Evolutionary conservation across 2,329 filamentous ascomycete species (phyloP).

Genomic region (Arthrobotrys megalospora): DNA sequence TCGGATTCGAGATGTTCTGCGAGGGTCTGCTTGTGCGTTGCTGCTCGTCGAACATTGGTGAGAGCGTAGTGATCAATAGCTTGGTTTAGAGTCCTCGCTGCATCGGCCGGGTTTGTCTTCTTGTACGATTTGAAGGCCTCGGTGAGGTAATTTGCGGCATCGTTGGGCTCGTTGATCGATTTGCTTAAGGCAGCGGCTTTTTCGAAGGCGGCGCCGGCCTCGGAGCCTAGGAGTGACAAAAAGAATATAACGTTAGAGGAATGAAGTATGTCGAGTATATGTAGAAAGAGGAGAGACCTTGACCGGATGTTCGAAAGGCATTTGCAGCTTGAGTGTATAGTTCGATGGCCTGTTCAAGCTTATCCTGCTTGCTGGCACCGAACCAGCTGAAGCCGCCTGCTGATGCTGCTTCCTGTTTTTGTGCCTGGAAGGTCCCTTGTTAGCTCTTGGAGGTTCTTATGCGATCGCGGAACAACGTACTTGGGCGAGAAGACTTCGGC

Average conservation of each 20-base stretch:
- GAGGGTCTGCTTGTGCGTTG: slow-evolving; percentile 89
- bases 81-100: slow-evolving; percentile 82
- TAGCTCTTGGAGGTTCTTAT: slow-evolving; percentile 54
- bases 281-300: slow-evolving; percentile 72
- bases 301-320: slow-evolving; percentile 88
- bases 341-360: slow-evolving; percentile 90
- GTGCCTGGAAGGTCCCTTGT: slow-evolving; percentile 75
- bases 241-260: neutral
- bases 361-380: slow-evolving; percentile 82
- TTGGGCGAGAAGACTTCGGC: slow-evolving; percentile 64
- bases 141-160: slow-evolving; percentile 87
- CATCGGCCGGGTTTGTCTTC: slow-evolving; percentile 81
- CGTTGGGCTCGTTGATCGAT: slow-evolving; percentile 86
- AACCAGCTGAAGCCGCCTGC: slow-evolving; percentile 90
- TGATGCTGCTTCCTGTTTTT: slow-evolving; percentile 83
- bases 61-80: slow-evolving; percentile 88
- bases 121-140: slow-evolving; percentile 97
- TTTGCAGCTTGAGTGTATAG: slow-evolving; percentile 90
- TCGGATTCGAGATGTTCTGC: slow-evolving; percentile 89
- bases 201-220: slow-evolving; percentile 54
- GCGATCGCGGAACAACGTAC: slow-evolving; percentile 11
- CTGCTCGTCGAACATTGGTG: slow-evolving; percentile 91
- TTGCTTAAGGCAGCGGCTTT: slow-evolving; percentile 50
- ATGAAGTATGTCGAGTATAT: neutral
- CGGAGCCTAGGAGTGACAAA: neutral